Evolutionary conservation across 352 stramenopile species (phyloP).

Genomic region (Phytophthora pluvialis): DNA sequence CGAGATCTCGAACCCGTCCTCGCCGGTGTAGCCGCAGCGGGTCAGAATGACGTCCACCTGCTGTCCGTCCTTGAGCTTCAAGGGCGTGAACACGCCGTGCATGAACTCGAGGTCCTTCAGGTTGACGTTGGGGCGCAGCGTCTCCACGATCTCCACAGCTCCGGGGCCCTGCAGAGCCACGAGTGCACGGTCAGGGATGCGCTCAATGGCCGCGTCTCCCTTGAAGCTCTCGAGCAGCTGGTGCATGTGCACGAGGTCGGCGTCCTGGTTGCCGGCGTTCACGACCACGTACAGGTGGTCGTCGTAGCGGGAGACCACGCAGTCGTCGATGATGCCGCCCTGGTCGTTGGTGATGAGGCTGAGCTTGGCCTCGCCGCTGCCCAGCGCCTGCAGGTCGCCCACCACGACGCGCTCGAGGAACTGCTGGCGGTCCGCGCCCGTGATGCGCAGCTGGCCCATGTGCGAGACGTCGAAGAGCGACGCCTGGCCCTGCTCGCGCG

Average conservation of each 20-base stretch:
- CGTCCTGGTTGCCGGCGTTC: slow-evolving; percentile 98
- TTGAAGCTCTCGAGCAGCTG: slow-evolving; percentile 82
- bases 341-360: slow-evolving; percentile 96
- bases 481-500: slow-evolving; percentile 65
- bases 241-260: slow-evolving; percentile 95
- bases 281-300: slow-evolving; percentile 97
- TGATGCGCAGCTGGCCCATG: slow-evolving; percentile 97
- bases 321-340: slow-evolving; percentile 99
- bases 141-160: slow-evolving; percentile 85
- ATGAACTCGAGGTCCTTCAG: slow-evolving; percentile 96
- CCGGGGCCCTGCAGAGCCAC: slow-evolving; percentile 96
- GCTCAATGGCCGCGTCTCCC: slow-evolving; percentile 95
- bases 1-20: slow-evolving; percentile 99
- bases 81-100: slow-evolving; percentile 90
- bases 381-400: slow-evolving; percentile 92
- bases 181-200: slow-evolving; percentile 93
- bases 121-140: slow-evolving; percentile 90
- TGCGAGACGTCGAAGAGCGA: slow-evolving; percentile 99
- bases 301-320: slow-evolving; percentile 96
- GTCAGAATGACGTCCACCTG: slow-evolving; percentile 91
- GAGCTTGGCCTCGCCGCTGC: slow-evolving; percentile 90
- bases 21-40: slow-evolving; percentile 98
- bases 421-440: slow-evolving; percentile 91
- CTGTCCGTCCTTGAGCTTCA: slow-evolving; percentile 48
- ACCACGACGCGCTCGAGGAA: slow-evolving; percentile 98